Percentiles rank a stretch among this genome's conserved stretches.
Evolutionary conservation across 1,284 basidiomycete species (phyloP).

Genomic region (Microbotryum intermedium): DNA sequence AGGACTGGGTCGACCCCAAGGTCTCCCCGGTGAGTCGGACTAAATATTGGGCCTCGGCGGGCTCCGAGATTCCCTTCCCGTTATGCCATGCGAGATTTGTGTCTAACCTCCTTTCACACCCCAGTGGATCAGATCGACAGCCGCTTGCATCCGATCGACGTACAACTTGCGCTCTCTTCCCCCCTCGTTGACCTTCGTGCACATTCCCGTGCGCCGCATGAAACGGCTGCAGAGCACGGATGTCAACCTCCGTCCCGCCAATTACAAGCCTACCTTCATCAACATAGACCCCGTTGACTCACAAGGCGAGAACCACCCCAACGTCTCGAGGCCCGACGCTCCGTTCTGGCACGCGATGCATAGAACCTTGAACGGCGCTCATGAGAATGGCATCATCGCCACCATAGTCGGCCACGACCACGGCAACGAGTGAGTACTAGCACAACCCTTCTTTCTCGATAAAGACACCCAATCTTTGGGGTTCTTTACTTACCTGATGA

Average conservation of each 20-base stretch:
- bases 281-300: neutral
- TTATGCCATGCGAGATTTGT: too few species aligned
- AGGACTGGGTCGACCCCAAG: neutral
- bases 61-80: too few species aligned
- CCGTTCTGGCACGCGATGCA: neutral
- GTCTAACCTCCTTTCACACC: too few species aligned
- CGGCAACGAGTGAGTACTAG: neutral
- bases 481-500: neutral
- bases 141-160: neutral
- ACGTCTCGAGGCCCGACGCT: neutral
- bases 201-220: neutral
- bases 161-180: neutral
- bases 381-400: neutral
- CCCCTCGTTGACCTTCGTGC: slow-evolving; percentile 2
- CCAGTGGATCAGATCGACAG: neutral
- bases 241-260: too few species aligned
- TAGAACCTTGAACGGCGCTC: neutral
- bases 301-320: neutral
- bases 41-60: too few species aligned
- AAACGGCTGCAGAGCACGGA: too few species aligned
- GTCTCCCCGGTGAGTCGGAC: neutral
- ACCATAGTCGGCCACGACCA: neutral
- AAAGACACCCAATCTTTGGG: too few species aligned
- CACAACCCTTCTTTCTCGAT: too few species aligned
- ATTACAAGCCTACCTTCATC: neutral